A percentile compares a stretch with the other conserved stretches of the same genome.
Conservation (phyloP, 2,329 filamentous ascomycete genomes). For the Bipolaris gigantea region DNA sequence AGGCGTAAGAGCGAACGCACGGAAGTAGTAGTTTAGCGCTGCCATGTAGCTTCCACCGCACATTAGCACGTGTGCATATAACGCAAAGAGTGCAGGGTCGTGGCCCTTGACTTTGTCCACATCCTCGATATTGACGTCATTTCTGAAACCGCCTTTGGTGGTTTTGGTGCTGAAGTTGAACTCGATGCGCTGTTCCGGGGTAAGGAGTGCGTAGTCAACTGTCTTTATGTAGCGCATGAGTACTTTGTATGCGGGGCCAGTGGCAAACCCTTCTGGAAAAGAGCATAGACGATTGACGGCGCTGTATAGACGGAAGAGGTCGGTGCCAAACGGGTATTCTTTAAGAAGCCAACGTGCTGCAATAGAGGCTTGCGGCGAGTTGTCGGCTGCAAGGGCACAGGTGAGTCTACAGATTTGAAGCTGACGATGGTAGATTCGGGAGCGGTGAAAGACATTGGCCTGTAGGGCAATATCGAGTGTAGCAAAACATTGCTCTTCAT, state of each 20-base stretch:
- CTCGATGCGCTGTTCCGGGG: conserved; percentile 52
- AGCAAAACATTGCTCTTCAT: conserved; percentile 73
- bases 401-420: conserved; percentile 80
- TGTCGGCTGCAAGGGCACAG: conserved; percentile 79
- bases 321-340: conserved; percentile 75
- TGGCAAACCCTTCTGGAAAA: conserved; percentile 73
- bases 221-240: conserved; percentile 88
- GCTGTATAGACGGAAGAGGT: conserved; percentile 81
- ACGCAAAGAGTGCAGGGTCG: conserved; percentile 79
- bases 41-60: conserved; percentile 80
- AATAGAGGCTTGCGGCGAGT: conserved; percentile 73
- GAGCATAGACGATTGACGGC: conserved; percentile 76
- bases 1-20: conserved; percentile 67
- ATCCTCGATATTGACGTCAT: conserved; percentile 44
- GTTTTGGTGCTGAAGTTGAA: conserved; percentile 46
- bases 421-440: conserved; percentile 66
- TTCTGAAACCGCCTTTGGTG: conserved; percentile 44
- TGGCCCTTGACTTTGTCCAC: conserved; percentile 46
- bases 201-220: conserved; percentile 71
- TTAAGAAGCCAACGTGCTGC: conserved; percentile 83
- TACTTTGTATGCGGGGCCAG: conserved; percentile 84
- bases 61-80: conserved; percentile 89
- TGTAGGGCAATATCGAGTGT: conserved; percentile 76
- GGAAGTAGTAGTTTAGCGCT: conserved; percentile 84
- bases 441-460: conserved; percentile 79